Base-by-base conservation (phyloP, 2,329 filamentous ascomycete genomes). In the Aquanectria penicillioides region DNA sequence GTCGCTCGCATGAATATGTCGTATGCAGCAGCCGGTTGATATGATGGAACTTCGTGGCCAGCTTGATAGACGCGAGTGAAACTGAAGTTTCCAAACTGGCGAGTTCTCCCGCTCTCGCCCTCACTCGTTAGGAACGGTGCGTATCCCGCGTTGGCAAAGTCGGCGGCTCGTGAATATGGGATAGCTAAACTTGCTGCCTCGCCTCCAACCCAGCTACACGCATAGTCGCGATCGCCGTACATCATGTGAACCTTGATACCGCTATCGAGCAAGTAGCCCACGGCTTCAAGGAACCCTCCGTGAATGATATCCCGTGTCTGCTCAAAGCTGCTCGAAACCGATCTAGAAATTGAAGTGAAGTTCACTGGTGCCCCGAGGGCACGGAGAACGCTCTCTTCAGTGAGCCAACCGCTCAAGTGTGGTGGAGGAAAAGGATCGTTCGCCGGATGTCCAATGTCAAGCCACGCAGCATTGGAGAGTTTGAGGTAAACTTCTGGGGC, bases 31-130 rank as follows among this genome's bases (percentile, higher is more conserved):
- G 81, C 76, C 5, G 86, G 86, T 73, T 88, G 85, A 66, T 85
- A 86, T 33, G 80, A 82, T 0, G 86, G 84, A 0, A 88, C 81
- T 65, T 85, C 81, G 69, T 90, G 88, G 3, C 89, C 87, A 9
- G 87, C 81, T 67, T 90, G 83, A 70, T 87, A 90, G 34, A 90
- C 81, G 3, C 88, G 81, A 23, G 84, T 85, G 73, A 90, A 90
- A 33, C 82, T 86, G 59, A 89, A 84, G 68, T 93, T 93, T 9
- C 89, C 91, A 65, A 86, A 89, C 73, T 94, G 91, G 5, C 91
- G 84, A 0, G 92, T 90, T 56, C 86, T 83, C 17, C 91, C 91
- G 36, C 83, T 88, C 68, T 86, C 84, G 12, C 82, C 80, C 11
- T 80, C 81, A 63, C 89, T 88, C 10, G 90, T 86, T 7, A 86